Conservation (phyloP, 371 early-diverging fungal species). For the Rhizomucor pusillus region DNA sequence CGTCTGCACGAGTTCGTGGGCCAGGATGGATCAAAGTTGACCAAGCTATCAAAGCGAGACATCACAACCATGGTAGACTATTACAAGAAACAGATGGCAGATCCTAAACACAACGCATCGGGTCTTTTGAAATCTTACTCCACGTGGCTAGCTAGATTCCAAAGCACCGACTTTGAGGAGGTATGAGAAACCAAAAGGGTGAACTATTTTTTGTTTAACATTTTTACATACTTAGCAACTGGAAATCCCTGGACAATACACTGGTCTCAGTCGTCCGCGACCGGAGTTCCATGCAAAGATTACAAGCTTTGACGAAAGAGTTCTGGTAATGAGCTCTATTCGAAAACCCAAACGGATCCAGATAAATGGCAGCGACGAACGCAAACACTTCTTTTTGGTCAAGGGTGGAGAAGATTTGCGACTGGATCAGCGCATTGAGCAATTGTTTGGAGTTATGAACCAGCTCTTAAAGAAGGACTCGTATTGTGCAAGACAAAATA, state of each 20-base stretch:
- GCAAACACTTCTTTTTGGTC: slow-evolving; percentile 67
- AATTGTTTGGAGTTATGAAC: slow-evolving; percentile 75
- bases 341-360: slow-evolving; percentile 70
- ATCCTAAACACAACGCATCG: slow-evolving; percentile 20
- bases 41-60: slow-evolving; percentile 30
- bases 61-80: slow-evolving; percentile 35
- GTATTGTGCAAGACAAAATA: slow-evolving; percentile 46
- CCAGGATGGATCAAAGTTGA: slow-evolving; percentile 49
- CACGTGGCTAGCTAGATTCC: slow-evolving; percentile 62
- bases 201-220: not conserved
- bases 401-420: slow-evolving; percentile 86
- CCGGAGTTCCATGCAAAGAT: slow-evolving; percentile 57
- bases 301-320: slow-evolving; percentile 55
- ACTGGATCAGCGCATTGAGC: slow-evolving; percentile 77
- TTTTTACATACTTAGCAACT: slow-evolving; percentile 34
- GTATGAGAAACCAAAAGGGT: slow-evolving; percentile 23
- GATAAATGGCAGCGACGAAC: slow-evolving; percentile 73
- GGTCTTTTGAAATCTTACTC: slow-evolving; percentile 60
- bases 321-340: slow-evolving; percentile 69
- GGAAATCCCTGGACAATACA: slow-evolving; percentile 80
- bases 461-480: slow-evolving; percentile 54
- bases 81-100: slow-evolving; percentile 29
- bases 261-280: slow-evolving; percentile 44
- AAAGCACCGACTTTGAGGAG: slow-evolving; percentile 31
- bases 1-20: slow-evolving; percentile 44